A percentile compares a stretch with the other conserved stretches of the same genome.
Evolutionary conservation across 2,329 filamentous ascomycete species (phyloP).

Genomic region (Camptophora hylomeconis): DNA sequence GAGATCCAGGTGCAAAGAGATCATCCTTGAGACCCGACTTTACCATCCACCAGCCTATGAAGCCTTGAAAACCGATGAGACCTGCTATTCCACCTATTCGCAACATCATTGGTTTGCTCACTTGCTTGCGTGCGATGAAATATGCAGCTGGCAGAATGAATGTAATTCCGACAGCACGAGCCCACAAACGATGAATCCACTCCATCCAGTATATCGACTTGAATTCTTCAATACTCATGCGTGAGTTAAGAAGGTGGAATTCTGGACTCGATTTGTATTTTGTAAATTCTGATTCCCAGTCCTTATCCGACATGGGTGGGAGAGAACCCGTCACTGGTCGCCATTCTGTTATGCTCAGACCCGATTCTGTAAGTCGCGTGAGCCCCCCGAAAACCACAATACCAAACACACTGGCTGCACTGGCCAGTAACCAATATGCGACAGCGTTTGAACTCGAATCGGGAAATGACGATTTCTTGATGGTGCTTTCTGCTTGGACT

Average conservation of each 20-base stretch:
- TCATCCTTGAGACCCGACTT: slow-evolving; percentile 93
- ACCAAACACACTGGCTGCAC: slow-evolving; percentile 86
- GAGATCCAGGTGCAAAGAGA: slow-evolving; percentile 77
- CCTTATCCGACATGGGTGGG: slow-evolving; percentile 61
- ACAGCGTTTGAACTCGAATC: slow-evolving; percentile 61
- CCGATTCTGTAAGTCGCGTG: slow-evolving; percentile 88
- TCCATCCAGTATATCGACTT: slow-evolving; percentile 99
- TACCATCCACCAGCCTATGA: slow-evolving; percentile 99
- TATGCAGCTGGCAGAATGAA: slow-evolving; percentile 82
- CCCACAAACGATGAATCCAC: slow-evolving; percentile 93
- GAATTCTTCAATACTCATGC: slow-evolving; percentile 88
- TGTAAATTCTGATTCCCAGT: slow-evolving; percentile 86
- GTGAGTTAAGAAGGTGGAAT: slow-evolving; percentile 79
- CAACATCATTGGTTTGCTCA: slow-evolving; percentile 63
- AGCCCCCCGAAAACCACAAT: slow-evolving; percentile 93
- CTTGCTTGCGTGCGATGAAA: slow-evolving; percentile 68
- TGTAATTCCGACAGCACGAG: slow-evolving; percentile 75
- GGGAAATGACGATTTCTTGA: slow-evolving; percentile 29
- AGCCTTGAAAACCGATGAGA: slow-evolving; percentile 86
- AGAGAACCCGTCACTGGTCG: slow-evolving; percentile 85
- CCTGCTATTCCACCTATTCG: slow-evolving; percentile 71
- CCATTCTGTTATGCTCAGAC: slow-evolving; percentile 98
- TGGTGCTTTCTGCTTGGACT: not conserved
- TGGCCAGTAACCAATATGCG: slow-evolving; percentile 84
- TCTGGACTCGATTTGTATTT: slow-evolving; percentile 90